phyloP scores from a whole-genome alignment of 768 basidiomycete species.

The Royoungia palumana region DNA sequence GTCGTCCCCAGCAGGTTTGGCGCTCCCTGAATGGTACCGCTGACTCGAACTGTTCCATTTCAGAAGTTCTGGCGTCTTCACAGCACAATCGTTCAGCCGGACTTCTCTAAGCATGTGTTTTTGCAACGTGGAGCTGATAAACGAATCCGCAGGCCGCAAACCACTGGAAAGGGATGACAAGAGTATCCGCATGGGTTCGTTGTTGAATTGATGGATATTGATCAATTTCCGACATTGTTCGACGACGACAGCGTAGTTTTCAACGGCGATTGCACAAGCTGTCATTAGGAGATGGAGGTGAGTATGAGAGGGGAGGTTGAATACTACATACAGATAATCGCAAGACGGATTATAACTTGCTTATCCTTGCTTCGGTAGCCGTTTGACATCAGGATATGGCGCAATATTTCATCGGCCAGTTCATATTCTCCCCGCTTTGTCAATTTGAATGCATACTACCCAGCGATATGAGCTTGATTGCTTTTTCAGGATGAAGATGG shows the following conservation, averaged over 20 bases:
- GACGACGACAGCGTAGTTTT: slow-evolving; percentile 55
- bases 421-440: slow-evolving; percentile 62
- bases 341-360: slow-evolving; percentile 72
- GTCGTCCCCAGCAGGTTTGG: slow-evolving; percentile 20
- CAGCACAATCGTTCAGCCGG: slow-evolving; percentile 61
- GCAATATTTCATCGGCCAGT: slow-evolving; percentile 68
- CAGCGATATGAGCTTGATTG: slow-evolving; percentile 3
- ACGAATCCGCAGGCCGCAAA: slow-evolving; percentile 64
- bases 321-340: slow-evolving; percentile 59
- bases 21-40: slow-evolving; percentile 48
- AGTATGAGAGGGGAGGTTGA: neutral
- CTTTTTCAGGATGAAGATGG: neutral
- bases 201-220: slow-evolving; percentile 76
- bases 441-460: slow-evolving; percentile 72
- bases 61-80: slow-evolving; percentile 56
- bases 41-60: slow-evolving; percentile 61
- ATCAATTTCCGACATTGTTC: slow-evolving; percentile 78
- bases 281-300: slow-evolving; percentile 1
- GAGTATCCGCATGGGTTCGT: slow-evolving; percentile 79
- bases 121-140: slow-evolving; percentile 74
- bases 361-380: slow-evolving; percentile 59
- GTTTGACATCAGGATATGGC: slow-evolving; percentile 72
- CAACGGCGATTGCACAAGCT: slow-evolving; percentile 72
- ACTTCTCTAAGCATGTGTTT: slow-evolving; percentile 84
- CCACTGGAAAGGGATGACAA: slow-evolving; percentile 72